phyloP scores from a whole-genome alignment of 495 filamentous ascomycete species.

The Hypoxylon lienhwacheense region DNA sequence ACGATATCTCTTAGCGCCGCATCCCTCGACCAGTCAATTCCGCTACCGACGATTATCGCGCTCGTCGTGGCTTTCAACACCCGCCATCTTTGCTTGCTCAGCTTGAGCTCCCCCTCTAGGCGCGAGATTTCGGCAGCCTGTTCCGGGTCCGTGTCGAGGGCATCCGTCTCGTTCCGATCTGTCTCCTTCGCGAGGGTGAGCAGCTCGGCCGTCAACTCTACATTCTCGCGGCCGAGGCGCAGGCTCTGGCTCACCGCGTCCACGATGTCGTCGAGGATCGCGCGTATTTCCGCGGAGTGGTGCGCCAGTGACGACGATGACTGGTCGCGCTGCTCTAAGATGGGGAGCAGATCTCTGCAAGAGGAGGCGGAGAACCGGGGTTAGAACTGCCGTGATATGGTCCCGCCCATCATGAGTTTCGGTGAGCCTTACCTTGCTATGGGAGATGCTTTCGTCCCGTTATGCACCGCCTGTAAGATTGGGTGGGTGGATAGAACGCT shows the following conservation, averaged over 20 bases:
- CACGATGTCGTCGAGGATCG: slow-evolving; percentile 52
- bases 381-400: slow-evolving; percentile 7
- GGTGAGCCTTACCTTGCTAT: slow-evolving; percentile 62
- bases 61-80: slow-evolving; percentile 74
- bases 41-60: slow-evolving; percentile 78
- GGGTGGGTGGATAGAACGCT: slow-evolving; percentile 70
- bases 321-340: slow-evolving; percentile 67
- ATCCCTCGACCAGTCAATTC: slow-evolving; percentile 79
- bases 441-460: slow-evolving; percentile 63
- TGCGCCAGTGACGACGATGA: slow-evolving; percentile 62
- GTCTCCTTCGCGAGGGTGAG: slow-evolving; percentile 62
- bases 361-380: slow-evolving; percentile 7
- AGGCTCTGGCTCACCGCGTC: slow-evolving; percentile 59
- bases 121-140: slow-evolving; percentile 55
- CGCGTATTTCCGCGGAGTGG: slow-evolving; percentile 54
- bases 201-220: slow-evolving; percentile 60
- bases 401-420: neutral
- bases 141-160: slow-evolving; percentile 52
- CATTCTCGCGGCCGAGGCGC: slow-evolving; percentile 59
- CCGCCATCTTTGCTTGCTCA: slow-evolving; percentile 64
- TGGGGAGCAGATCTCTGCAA: slow-evolving; percentile 63
- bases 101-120: slow-evolving; percentile 59
- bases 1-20: slow-evolving; percentile 70
- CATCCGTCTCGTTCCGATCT: slow-evolving; percentile 51
- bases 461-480: slow-evolving; percentile 73